These are phyloP conservation scores for Mucor lusitanicus DNA, from an alignment of 371 early-diverging fungal species.

Conservation along the genomic window DNA sequence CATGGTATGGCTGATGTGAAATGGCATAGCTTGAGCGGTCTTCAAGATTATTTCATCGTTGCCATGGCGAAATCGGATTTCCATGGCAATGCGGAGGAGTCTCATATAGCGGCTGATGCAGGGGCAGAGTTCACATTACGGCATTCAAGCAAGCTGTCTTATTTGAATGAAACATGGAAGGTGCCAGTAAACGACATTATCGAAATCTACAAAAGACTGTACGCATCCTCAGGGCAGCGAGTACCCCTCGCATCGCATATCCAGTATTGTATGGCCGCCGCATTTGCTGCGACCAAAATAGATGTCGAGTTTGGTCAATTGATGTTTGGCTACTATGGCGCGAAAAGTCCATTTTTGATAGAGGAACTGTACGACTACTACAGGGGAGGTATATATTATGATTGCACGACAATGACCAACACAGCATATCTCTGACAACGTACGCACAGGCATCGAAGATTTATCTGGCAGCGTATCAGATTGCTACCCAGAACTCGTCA, in stretches of 20 bases:
- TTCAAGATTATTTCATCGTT: conserved; percentile 72
- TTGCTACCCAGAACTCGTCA: conserved; percentile 61
- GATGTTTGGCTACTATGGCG: conserved; percentile 51
- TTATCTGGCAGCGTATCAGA: conserved; percentile 64
- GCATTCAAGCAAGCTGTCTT: conserved; percentile 45
- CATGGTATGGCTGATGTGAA: conserved; percentile 84
- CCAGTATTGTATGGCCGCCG: conserved; percentile 62
- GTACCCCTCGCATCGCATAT: conserved; percentile 42
- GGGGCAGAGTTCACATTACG: conserved; percentile 81
- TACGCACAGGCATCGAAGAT: conserved; percentile 54
- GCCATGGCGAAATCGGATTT: conserved; percentile 69
- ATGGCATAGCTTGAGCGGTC: conserved; percentile 80
- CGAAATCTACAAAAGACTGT: conserved; percentile 64
- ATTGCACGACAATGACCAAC: no score
- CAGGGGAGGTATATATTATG: conserved; percentile 61
- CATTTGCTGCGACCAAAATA: conserved; percentile 67
- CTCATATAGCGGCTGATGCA: conserved; percentile 77
- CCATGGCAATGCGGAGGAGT: conserved; percentile 55
- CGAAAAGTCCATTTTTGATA: conserved; percentile 68
- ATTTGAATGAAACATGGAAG: conserved; percentile 66
- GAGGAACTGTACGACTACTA: conserved; percentile 73
- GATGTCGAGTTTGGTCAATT: conserved; percentile 50
- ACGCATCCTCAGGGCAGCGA: conserved; percentile 7
- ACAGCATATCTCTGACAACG: no score
- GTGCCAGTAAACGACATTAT: conserved; percentile 78